A percentile compares a stretch with the other conserved stretches of the same genome.
These are phyloP conservation scores for Pyrrhoderma noxium DNA, from an alignment of 1,284 basidiomycete species.

Conservation along the genomic window DNA sequence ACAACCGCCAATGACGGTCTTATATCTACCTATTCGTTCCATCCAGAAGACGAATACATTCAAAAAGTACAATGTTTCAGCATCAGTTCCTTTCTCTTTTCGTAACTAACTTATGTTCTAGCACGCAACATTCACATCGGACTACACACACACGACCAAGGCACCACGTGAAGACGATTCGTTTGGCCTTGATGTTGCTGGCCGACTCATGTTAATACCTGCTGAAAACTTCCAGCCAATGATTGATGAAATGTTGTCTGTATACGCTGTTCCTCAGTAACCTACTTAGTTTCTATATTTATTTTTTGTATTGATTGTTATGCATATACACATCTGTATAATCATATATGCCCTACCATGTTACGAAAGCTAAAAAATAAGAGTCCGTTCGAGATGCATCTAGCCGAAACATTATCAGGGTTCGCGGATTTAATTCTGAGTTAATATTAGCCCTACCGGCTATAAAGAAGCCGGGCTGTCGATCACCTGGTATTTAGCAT, in stretches of 20 bases:
- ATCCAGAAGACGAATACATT: conserved; percentile 80
- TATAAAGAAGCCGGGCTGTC: too few relatives aligned
- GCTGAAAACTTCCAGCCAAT: conserved; percentile 35
- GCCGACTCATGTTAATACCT: conserved; percentile 68
- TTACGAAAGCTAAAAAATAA: too few relatives aligned
- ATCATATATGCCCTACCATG: too few relatives aligned
- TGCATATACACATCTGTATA: too few relatives aligned
- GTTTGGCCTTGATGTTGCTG: conserved; percentile 76
- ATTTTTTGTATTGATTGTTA: background rate
- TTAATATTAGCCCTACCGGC: too few relatives aligned
- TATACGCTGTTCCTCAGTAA: conserved; percentile 25
- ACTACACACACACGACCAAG: conserved; percentile 60
- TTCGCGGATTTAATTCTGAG: too few relatives aligned
- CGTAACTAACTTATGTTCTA: conserved; percentile 26
- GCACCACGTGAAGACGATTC: conserved; percentile 61
- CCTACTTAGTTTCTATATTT: background rate
- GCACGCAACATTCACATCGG: conserved; percentile 53
- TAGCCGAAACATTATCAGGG: too few relatives aligned
- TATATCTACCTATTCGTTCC: conserved; percentile 53
- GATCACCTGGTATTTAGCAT: too few relatives aligned
- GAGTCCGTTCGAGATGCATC: too few relatives aligned
- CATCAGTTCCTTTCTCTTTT: background rate
- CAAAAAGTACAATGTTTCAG: conserved; percentile 42
- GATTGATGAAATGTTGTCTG: conserved; percentile 31
- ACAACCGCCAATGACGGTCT: conserved; percentile 7